Evolutionary conservation across 169 alveolate species (phyloP).

Genomic region (Plasmodium malariae): DNA sequence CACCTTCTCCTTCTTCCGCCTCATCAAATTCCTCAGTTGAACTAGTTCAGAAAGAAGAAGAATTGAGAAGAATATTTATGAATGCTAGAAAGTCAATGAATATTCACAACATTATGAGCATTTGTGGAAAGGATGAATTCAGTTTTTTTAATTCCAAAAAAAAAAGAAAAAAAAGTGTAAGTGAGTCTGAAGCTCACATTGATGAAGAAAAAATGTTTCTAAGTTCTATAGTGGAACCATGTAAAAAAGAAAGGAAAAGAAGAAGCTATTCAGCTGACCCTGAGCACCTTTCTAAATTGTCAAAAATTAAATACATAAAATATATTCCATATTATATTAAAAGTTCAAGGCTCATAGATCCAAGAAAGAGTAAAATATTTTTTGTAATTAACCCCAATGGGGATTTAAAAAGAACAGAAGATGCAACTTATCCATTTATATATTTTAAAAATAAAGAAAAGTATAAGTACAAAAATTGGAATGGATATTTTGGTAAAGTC

Average conservation of each 20-base stretch:
- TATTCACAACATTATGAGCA: slow-evolving; percentile 65
- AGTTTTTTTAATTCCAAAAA: not conserved
- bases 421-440: slow-evolving; percentile 74
- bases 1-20: slow-evolving; percentile 14
- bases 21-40: slow-evolving; percentile 72
- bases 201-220: slow-evolving; percentile 30
- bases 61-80: slow-evolving; percentile 55
- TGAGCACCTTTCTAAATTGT: slow-evolving; percentile 24
- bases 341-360: slow-evolving; percentile 58
- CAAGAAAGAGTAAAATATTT: slow-evolving; percentile 70
- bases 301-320: slow-evolving; percentile 39
- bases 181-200: slow-evolving; percentile 62
- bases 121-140: slow-evolving; percentile 9
- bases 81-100: slow-evolving; percentile 74
- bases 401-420: slow-evolving; percentile 75
- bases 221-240: not conserved
- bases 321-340: slow-evolving; percentile 68
- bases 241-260: slow-evolving; percentile 34
- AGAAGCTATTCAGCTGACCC: slow-evolving; percentile 68
- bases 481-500: slow-evolving; percentile 68
- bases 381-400: slow-evolving; percentile 76
- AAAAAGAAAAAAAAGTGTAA: slow-evolving; percentile 64
- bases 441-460: slow-evolving; percentile 69
- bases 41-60: slow-evolving; percentile 69
- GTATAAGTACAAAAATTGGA: slow-evolving; percentile 74